A percentile compares a stretch with the other conserved stretches of the same genome.
These are phyloP conservation scores for Penicillium sp. DNA, from an alignment of 2,329 filamentous ascomycete genomes.

Conservation along the genomic window DNA sequence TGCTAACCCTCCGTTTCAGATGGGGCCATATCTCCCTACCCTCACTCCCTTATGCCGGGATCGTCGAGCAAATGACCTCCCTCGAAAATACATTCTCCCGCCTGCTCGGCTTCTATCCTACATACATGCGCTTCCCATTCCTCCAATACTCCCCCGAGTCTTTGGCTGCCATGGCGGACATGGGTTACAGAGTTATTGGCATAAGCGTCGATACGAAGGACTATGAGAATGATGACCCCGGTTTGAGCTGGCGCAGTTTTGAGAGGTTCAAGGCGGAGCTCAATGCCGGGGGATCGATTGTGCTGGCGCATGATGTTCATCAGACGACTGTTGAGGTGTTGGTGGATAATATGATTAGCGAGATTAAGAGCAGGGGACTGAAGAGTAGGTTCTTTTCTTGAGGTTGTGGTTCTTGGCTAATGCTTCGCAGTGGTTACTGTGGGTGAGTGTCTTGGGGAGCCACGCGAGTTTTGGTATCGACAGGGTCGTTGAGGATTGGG, in stretches of 20 bases:
- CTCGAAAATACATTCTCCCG: constrained; percentile 39
- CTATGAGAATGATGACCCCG: constrained; percentile 34
- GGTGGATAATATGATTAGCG: constrained; percentile 31
- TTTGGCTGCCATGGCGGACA: constrained; percentile 33
- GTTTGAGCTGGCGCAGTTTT: constrained; percentile 27
- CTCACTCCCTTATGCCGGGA: constrained; percentile 27
- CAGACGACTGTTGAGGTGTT: constrained; percentile 33
- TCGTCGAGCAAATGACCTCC: constrained; percentile 39
- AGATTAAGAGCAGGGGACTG: constrained; percentile 42
- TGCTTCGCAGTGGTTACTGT: constrained; percentile 46
- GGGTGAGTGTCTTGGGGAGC: constrained; percentile 54
- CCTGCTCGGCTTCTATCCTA: constrained; percentile 44
- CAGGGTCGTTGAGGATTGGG: background rate
- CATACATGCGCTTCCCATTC: constrained; percentile 48
- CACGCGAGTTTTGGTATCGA: constrained; percentile 50
- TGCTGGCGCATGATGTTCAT: constrained; percentile 38
- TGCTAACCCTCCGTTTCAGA: constrained; percentile 15
- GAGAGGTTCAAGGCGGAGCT: constrained; percentile 31
- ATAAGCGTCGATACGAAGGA: constrained; percentile 44
- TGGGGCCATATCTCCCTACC: constrained; percentile 41
- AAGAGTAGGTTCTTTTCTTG: constrained; percentile 19
- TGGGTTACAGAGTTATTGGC: constrained; percentile 45
- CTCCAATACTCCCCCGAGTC: constrained; percentile 33
- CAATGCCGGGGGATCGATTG: constrained; percentile 30
- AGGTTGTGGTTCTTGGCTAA: background rate